phyloP scores from a whole-genome alignment of 306 rosid genomes.

The Quercus suber region DNA sequence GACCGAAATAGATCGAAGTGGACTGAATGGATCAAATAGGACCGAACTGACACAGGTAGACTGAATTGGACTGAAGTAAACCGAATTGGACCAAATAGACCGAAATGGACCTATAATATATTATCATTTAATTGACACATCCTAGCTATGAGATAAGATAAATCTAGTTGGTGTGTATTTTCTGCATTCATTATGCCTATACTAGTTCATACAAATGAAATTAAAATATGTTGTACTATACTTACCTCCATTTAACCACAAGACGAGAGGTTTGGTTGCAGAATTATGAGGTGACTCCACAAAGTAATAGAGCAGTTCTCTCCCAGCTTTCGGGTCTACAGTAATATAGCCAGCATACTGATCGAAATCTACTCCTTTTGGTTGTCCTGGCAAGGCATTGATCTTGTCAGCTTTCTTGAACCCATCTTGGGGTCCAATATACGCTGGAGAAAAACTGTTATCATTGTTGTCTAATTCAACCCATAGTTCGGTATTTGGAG shows the following conservation, averaged over 20 bases:
- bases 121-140: no score
- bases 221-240: not conserved
- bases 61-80: no score
- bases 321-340: slow-evolving; percentile 38
- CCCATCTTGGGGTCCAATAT: slow-evolving; percentile 29
- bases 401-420: slow-evolving; percentile 39
- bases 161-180: no score
- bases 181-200: no score
- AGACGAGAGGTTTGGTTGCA: slow-evolving; percentile 41
- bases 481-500: slow-evolving; percentile 14
- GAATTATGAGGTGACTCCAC: slow-evolving; percentile 47
- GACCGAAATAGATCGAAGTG: no score
- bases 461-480: slow-evolving; percentile 10
- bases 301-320: slow-evolving; percentile 53
- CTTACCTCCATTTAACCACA: slow-evolving; percentile 73
- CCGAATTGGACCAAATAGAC: no score
- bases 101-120: no score
- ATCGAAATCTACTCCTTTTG: slow-evolving; percentile 46
- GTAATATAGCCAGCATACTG: slow-evolving; percentile 63
- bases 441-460: not conserved
- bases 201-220: no score
- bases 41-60: no score
- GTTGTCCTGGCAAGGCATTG: slow-evolving; percentile 54
- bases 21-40: no score
- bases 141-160: no score